Percentiles rank a stretch among this genome's conserved stretches.
These are phyloP conservation scores for Martensiomyces pterosporus DNA, from an alignment of 192 early-diverging fungal genomes.

Conservation along the genomic window DNA sequence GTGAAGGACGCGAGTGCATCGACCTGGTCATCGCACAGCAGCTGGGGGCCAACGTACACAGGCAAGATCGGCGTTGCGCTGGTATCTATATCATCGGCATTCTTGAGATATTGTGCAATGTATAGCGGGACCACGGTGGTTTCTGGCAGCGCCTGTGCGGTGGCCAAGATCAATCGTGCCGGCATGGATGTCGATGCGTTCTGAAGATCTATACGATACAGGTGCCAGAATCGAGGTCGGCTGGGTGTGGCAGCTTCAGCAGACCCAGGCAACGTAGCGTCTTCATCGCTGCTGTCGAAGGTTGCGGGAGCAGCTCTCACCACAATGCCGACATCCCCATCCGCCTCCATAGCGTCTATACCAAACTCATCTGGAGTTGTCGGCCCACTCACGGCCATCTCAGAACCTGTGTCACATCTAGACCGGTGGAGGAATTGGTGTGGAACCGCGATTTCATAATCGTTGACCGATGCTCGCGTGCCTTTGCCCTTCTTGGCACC, in stretches of 20 bases:
- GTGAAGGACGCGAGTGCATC: slow-evolving; percentile 55
- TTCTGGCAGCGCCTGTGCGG: slow-evolving; percentile 14
- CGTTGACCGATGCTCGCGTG: slow-evolving; percentile 13
- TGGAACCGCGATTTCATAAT: slow-evolving; percentile 17
- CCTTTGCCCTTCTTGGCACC: too few relatives aligned
- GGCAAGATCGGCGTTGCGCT: slow-evolving; percentile 8
- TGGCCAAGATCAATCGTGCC: slow-evolving; percentile 10
- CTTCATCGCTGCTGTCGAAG: too few relatives aligned
- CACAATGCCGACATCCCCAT: too few relatives aligned
- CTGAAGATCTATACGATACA: slow-evolving; percentile 21
- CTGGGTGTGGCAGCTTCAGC: not conserved
- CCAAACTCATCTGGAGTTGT: too few relatives aligned
- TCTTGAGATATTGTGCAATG: slow-evolving; percentile 15
- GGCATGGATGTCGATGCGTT: slow-evolving; percentile 12
- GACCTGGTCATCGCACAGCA: slow-evolving; percentile 31
- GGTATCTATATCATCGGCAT: slow-evolving; percentile 3
- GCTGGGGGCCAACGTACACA: slow-evolving; percentile 16
- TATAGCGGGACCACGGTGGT: slow-evolving; percentile 33
- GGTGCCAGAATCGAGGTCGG: slow-evolving; percentile 20
- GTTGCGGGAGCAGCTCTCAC: too few relatives aligned
- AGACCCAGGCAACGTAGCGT: too few relatives aligned
- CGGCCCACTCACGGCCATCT: too few relatives aligned
- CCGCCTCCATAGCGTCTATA: slow-evolving; percentile 16
- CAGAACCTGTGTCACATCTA: too few relatives aligned
- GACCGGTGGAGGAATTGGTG: too few relatives aligned